Conservation (phyloP, 345 rosid species). For the Gossypium herbaceum region DNA sequence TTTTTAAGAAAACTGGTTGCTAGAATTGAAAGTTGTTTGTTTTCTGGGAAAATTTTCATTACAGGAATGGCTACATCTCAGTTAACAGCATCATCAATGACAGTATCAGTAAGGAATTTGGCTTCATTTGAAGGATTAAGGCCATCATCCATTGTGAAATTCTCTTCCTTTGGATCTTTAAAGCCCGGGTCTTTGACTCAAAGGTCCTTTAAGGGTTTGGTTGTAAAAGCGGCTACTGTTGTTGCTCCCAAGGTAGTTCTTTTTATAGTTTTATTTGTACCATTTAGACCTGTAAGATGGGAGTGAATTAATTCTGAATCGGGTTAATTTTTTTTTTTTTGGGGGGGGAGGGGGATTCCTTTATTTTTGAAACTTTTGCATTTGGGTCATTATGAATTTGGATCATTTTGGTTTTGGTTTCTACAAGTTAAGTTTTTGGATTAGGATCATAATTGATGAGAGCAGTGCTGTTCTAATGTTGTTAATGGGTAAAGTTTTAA, state of each 20-base stretch:
- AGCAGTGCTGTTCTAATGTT: not conserved
- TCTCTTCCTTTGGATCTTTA: constrained; percentile 33
- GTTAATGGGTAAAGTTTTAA: not conserved
- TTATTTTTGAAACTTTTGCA: too few species aligned
- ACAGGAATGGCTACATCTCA: constrained; percentile 33
- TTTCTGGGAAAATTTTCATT: not conserved
- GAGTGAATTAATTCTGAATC: too few species aligned
- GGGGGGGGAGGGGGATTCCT: too few species aligned
- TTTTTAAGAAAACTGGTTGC: not conserved
- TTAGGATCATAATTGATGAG: too few species aligned
- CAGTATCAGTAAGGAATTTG: constrained; percentile 37
- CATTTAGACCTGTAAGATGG: too few species aligned
- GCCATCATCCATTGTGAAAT: constrained; percentile 40
- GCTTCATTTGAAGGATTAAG: constrained; percentile 50
- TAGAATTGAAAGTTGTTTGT: not conserved
- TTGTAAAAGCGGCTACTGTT: constrained; percentile 76
- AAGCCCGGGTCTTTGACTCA: constrained; percentile 24
- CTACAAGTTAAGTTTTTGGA: too few species aligned
- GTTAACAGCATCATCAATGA: constrained; percentile 46
- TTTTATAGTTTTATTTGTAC: not conserved
- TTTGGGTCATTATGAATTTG: too few species aligned
- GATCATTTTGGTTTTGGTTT: too few species aligned
- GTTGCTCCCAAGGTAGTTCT: constrained; percentile 83
- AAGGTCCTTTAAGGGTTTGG: constrained; percentile 44
- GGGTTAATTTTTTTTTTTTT: too few species aligned